Percentiles rank a stretch among this genome's conserved stretches.
Conservation (phyloP, 2,329 filamentous ascomycete species). For the Alternaria infectoria region DNA sequence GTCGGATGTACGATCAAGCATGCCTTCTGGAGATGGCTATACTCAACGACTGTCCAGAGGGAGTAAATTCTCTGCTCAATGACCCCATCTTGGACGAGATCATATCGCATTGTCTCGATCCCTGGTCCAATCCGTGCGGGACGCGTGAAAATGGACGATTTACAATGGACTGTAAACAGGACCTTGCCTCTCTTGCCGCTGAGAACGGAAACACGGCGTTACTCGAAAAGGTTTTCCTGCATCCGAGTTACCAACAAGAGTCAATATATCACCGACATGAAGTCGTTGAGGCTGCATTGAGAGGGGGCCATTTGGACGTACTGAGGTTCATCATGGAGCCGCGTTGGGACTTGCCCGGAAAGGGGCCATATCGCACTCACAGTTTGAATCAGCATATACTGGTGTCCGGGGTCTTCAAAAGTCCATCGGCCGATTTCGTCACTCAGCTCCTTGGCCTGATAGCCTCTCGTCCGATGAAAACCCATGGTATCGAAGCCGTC, state of each 20-base stretch:
- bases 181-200: background rate
- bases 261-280: no score
- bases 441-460: background rate
- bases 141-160: background rate
- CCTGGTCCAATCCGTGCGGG: background rate
- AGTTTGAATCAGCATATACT: background rate
- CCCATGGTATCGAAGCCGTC: background rate
- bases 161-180: background rate
- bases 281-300: background rate
- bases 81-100: background rate
- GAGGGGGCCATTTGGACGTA: background rate
- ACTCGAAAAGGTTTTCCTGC: background rate
- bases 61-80: background rate
- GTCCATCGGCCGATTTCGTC: background rate
- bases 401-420: background rate
- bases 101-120: background rate
- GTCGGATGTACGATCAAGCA: background rate
- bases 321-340: background rate
- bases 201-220: background rate
- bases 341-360: background rate
- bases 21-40: background rate
- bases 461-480: background rate
- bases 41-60: background rate
- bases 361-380: background rate
- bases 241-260: background rate